Percentiles rank a stretch among this genome's conserved stretches.
These are phyloP conservation scores for Eucalyptus polyanthemos DNA, from an alignment of 345 rosid species.

Conservation along the genomic window DNA sequence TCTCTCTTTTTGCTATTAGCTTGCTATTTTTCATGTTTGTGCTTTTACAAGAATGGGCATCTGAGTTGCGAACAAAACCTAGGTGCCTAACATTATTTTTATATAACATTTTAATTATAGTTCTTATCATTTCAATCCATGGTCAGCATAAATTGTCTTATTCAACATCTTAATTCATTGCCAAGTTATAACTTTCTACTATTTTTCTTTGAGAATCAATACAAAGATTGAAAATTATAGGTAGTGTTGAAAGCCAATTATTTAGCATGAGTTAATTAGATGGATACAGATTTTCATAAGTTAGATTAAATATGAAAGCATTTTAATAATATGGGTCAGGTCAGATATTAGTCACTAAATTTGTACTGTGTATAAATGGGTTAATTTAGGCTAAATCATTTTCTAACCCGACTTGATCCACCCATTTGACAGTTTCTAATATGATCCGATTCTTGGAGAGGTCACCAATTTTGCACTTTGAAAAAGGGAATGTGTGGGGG, in stretches of 20 bases:
- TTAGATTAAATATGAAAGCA: neutral
- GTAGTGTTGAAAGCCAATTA: neutral
- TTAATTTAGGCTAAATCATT: neutral
- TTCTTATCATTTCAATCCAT: neutral
- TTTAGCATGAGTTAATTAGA: neutral
- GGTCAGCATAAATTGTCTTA: neutral
- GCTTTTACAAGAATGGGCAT: neutral
- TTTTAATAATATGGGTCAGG: accelerated
- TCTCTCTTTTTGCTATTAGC: neutral
- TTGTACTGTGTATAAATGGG: accelerated
- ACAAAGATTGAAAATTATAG: neutral
- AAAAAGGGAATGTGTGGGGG: neutral
- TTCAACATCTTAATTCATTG: neutral
- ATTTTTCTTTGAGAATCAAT: neutral
- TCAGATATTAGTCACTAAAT: accelerated
- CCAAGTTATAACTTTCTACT: neutral
- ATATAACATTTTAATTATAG: no score
- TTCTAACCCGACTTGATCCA: accelerated
- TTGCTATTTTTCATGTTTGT: neutral
- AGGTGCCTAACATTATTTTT: neutral
- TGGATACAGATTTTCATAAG: neutral
- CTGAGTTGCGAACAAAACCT: neutral
- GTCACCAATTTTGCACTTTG: accelerated
- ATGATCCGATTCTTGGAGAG: accelerated
- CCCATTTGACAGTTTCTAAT: neutral